Evolutionary conservation across 208 protist species (phyloP).

Genomic region (Tritrichomonas foetus): DNA sequence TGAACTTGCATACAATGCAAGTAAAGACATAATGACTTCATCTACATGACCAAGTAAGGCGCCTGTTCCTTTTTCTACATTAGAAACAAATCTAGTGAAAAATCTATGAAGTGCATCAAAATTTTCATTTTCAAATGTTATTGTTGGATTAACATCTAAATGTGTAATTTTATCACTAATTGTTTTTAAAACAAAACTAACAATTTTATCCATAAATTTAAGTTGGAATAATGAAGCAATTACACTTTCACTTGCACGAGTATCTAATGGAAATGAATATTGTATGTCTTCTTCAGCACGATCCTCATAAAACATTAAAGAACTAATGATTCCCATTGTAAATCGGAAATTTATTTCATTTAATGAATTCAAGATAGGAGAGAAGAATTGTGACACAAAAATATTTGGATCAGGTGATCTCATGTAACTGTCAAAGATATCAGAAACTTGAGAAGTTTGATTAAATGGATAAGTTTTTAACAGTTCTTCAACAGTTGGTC

Average conservation of each 20-base stretch:
- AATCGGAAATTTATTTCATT: not conserved
- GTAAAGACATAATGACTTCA: not conserved
- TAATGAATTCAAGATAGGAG: not conserved
- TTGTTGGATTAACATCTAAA: not conserved
- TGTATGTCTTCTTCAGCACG: not conserved
- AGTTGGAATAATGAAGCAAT: slow-evolving; percentile 34
- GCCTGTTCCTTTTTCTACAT: not conserved
- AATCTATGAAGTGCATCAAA: not conserved
- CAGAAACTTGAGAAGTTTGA: not conserved
- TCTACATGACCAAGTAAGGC: not conserved
- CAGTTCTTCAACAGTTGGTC: not conserved
- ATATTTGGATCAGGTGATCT: not conserved
- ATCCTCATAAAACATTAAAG: not conserved
- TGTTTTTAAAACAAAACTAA: not conserved
- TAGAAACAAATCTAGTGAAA: slow-evolving; percentile 26
- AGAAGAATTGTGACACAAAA: not conserved
- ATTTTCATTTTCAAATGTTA: not conserved
- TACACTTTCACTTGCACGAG: not conserved
- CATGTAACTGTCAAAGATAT: not conserved
- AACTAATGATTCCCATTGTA: not conserved
- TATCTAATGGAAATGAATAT: not conserved
- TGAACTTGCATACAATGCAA: not conserved
- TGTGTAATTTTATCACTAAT: not conserved
- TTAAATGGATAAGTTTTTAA: slow-evolving; percentile 31
- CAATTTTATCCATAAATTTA: not conserved